A percentile compares a stretch with the other conserved stretches of the same genome.
These are phyloP conservation scores for Toxoplasma gondii DNA, from an alignment of 169 alveolate genomes.

Conservation along the genomic window DNA sequence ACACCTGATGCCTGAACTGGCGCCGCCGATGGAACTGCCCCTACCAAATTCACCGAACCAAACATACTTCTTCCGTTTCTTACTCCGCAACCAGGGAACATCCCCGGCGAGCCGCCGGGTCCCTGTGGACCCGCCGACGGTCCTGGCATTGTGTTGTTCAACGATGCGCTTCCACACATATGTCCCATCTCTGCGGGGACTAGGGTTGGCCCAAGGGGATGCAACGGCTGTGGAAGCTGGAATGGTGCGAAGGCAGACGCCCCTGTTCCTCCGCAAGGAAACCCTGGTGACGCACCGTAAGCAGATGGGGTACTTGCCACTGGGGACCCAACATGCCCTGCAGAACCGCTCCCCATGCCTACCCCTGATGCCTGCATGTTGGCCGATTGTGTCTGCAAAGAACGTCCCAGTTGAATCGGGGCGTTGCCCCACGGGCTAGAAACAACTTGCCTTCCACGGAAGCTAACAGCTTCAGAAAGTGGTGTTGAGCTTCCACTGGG, in stretches of 20 bases:
- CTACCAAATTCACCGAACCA: background rate
- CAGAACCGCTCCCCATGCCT: background rate
- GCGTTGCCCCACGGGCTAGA: background rate
- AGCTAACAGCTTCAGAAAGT: background rate
- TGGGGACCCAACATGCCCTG: too few relatives aligned
- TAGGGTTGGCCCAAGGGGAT: background rate
- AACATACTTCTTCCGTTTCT: background rate
- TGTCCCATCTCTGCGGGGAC: background rate
- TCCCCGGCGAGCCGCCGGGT: background rate
- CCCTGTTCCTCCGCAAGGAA: background rate
- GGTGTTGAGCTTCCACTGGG: background rate
- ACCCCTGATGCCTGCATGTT: background rate
- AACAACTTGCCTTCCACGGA: background rate
- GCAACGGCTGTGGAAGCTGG: slow-evolving; percentile 24
- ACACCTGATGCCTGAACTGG: slow-evolving; percentile 34
- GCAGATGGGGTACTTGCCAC: background rate
- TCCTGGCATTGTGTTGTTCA: background rate
- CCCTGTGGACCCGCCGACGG: background rate
- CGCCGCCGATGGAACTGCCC: background rate
- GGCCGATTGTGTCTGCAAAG: background rate
- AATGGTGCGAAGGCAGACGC: background rate
- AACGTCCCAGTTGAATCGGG: background rate
- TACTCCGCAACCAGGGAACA: background rate
- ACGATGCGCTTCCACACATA: background rate
- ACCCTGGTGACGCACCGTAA: background rate